Percentiles rank a stretch among this genome's conserved stretches.
Conservation (phyloP, 1,284 basidiomycete genomes). For the Cryptococcus depauperatus region DNA sequence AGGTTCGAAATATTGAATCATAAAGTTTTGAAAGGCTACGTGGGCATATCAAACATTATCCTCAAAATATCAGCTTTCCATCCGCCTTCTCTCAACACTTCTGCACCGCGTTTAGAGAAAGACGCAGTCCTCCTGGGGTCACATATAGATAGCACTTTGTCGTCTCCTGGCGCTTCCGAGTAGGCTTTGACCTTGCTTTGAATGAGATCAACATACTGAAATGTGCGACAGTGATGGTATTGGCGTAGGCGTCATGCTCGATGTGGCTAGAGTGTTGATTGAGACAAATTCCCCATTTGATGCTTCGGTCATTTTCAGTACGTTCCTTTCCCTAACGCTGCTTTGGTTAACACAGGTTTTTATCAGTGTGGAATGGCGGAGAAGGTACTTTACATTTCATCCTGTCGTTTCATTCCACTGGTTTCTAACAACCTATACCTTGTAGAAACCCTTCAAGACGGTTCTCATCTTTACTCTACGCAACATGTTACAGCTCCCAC, state of each 20-base stretch:
- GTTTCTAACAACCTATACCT: neutral
- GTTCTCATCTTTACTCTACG: slow-evolving; percentile 83
- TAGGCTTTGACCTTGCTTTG: slow-evolving; percentile 11
- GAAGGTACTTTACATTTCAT: slow-evolving; percentile 49
- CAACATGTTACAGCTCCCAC: slow-evolving; percentile 68
- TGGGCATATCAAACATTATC: slow-evolving; percentile 78
- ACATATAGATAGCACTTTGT: slow-evolving; percentile 66
- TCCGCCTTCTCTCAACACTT: slow-evolving; percentile 51
- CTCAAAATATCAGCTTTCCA: slow-evolving; percentile 61
- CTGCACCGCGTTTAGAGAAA: slow-evolving; percentile 54
- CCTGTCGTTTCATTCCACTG: neutral
- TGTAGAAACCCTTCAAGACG: slow-evolving; percentile 67
- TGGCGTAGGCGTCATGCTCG: slow-evolving; percentile 84
- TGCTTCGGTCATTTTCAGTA: slow-evolving; percentile 77
- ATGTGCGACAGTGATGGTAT: slow-evolving; percentile 56
- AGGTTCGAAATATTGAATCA: slow-evolving; percentile 80
- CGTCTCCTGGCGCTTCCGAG: slow-evolving; percentile 73
- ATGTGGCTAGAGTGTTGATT: slow-evolving; percentile 71
- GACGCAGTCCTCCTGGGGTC: slow-evolving; percentile 82
- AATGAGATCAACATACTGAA: neutral
- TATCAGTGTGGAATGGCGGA: slow-evolving; percentile 86
- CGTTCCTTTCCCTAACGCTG: slow-evolving; percentile 37
- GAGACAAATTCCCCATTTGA: slow-evolving; percentile 63
- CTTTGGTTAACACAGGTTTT: neutral
- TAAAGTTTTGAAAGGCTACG: slow-evolving; percentile 85